Conservation (phyloP, 306 rosid genomes). For the Ormosia emarginata region DNA sequence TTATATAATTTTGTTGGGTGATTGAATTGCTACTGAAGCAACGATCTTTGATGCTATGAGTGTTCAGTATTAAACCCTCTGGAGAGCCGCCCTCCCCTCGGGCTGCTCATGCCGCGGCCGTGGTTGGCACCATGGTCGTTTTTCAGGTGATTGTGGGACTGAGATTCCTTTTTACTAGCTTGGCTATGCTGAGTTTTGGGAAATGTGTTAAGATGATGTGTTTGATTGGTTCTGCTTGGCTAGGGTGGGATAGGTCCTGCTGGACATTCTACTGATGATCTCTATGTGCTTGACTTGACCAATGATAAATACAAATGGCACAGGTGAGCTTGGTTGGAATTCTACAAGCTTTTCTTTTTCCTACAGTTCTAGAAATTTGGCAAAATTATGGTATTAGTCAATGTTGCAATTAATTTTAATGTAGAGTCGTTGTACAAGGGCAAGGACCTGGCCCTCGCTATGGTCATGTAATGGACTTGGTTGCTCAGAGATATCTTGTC, state of each 20-base stretch:
- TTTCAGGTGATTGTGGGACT: conserved; percentile 69
- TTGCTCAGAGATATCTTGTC: conserved; percentile 98
- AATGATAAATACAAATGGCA: conserved; percentile 98
- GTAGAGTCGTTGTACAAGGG: conserved; percentile 97
- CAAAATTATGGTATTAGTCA: not conserved
- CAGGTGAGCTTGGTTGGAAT: conserved; percentile 53
- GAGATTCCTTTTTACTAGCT: not conserved
- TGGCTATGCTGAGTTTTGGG: not conserved
- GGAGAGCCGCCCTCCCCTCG: conserved; percentile 99
- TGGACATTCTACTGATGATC: conserved; percentile 96
- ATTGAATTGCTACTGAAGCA: conserved; percentile 27
- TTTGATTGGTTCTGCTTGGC: conserved; percentile 35
- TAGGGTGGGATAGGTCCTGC: conserved; percentile 99
- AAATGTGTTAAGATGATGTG: conserved; percentile 12
- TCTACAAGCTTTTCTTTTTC: conserved; percentile 12
- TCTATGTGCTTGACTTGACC: conserved; percentile 82
- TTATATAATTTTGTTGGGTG: not conserved
- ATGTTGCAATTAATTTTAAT: conserved; percentile 24
- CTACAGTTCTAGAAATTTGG: conserved; percentile 14
- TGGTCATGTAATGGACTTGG: conserved; percentile 99
- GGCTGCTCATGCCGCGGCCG: conserved; percentile 96
- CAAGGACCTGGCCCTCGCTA: conserved; percentile 99
- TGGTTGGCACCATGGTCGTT: conserved; percentile 98
- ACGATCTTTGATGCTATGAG: conserved; percentile 22
- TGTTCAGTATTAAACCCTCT: conserved; percentile 75